Percentiles rank a stretch among this genome's conserved stretches.
phyloP scores from a whole-genome alignment of 1,284 basidiomycete species.

The Rhodotorula sp. region DNA sequence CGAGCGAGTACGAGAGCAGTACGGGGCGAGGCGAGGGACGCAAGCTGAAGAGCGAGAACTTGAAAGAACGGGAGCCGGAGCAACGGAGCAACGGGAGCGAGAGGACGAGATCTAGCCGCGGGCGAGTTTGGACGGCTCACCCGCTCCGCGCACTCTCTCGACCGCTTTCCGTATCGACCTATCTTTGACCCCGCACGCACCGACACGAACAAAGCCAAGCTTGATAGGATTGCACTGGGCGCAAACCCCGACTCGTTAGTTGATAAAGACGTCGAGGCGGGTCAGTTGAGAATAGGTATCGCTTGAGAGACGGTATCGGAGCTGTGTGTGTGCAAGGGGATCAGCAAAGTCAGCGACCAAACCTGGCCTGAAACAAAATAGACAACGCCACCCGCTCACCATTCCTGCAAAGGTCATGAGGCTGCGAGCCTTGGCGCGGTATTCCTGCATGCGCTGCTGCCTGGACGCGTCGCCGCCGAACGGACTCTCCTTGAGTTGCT shows the following conservation, averaged over 20 bases:
- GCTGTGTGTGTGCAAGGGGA: slow-evolving; percentile 38
- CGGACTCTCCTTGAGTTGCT: slow-evolving; percentile 68
- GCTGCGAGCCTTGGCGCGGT: slow-evolving; percentile 50
- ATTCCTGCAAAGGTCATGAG: slow-evolving; percentile 85
- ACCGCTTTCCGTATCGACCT: too few species aligned
- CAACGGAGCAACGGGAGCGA: neutral
- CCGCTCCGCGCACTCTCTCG: neutral
- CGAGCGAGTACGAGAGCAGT: neutral
- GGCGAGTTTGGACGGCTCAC: neutral
- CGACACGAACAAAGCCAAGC: too few species aligned
- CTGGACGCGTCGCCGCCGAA: slow-evolving; percentile 66
- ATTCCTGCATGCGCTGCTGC: slow-evolving; percentile 62
- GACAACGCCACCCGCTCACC: slow-evolving; percentile 5
- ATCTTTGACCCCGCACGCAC: too few species aligned
- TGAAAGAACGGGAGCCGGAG: neutral
- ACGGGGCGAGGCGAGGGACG: too few species aligned
- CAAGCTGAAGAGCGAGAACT: too few species aligned
- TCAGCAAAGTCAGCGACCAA: slow-evolving; percentile 5
- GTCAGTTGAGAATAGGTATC: slow-evolving; percentile 65
- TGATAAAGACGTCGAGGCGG: slow-evolving; percentile 43
- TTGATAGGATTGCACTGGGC: neutral
- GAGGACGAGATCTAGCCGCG: neutral
- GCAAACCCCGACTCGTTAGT: slow-evolving; percentile 20
- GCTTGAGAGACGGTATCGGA: slow-evolving; percentile 82
- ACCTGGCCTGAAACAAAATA: neutral